phyloP scores from a whole-genome alignment of 2,329 filamentous ascomycete genomes.

The Helminthosporium solani region DNA sequence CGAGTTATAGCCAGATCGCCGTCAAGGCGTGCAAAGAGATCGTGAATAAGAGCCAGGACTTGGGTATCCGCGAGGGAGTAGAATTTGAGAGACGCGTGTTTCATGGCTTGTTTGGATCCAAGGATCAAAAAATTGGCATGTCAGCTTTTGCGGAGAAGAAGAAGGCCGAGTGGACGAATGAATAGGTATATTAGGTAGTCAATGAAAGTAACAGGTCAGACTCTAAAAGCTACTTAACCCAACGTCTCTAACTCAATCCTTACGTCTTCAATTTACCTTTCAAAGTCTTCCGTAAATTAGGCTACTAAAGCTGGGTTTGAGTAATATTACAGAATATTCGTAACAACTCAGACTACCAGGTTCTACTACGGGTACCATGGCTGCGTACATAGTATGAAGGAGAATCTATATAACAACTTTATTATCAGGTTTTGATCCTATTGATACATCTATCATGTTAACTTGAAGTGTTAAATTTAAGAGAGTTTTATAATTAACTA shows the following conservation, averaged over 20 bases:
- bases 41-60: slow-evolving; percentile 98
- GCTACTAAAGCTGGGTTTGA: too few species aligned
- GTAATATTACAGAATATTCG: too few species aligned
- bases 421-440: too few species aligned
- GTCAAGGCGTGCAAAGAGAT: slow-evolving; percentile 92
- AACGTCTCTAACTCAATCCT: not conserved
- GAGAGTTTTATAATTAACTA: too few species aligned
- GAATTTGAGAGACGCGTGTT: slow-evolving; percentile 94
- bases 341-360: too few species aligned
- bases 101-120: slow-evolving; percentile 87
- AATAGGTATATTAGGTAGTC: slow-evolving; percentile 50
- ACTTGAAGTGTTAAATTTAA: too few species aligned
- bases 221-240: not conserved
- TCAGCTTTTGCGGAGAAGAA: slow-evolving; percentile 93
- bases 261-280: slow-evolving; percentile 33
- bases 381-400: too few species aligned
- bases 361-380: too few species aligned
- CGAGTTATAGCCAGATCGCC: slow-evolving; percentile 80
- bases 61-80: slow-evolving; percentile 82
- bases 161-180: slow-evolving; percentile 86
- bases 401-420: too few species aligned
- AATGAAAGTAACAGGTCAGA: not conserved
- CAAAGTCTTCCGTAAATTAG: slow-evolving; percentile 28
- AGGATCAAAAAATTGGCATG: slow-evolving; percentile 97
- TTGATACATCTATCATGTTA: too few species aligned